A percentile compares a stretch with the other conserved stretches of the same genome.
Conservation (phyloP, 2,329 filamentous ascomycete genomes). For the Epicoccum sorghinum region DNA sequence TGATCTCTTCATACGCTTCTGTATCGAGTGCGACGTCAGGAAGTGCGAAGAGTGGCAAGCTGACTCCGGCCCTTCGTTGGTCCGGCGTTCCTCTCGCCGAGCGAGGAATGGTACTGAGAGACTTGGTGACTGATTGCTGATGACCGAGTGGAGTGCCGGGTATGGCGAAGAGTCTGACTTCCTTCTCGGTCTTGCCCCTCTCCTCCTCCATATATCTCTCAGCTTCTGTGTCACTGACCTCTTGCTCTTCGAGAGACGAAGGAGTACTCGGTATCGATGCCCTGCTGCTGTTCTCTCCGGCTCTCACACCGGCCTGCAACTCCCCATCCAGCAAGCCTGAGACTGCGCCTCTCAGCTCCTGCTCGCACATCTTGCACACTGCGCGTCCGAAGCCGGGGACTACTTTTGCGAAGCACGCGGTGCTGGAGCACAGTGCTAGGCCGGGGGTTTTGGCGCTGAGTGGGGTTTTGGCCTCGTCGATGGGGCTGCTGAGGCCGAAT, state of each 20-base stretch:
- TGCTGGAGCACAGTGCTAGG: background rate
- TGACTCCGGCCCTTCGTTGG: no score
- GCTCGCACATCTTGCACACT: background rate
- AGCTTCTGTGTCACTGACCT: background rate
- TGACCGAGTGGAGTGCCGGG: no score
- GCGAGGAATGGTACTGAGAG: no score
- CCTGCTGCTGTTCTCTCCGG: background rate
- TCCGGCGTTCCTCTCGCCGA: no score
- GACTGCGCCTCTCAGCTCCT: background rate
- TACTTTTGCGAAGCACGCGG: background rate
- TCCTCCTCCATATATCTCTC: background rate
- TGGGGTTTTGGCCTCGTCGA: background rate
- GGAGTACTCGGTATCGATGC: no score
- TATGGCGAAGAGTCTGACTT: no score
- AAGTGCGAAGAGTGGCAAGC: background rate
- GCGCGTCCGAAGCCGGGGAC: background rate
- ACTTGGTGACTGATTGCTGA: no score
- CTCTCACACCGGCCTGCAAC: background rate
- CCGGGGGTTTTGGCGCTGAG: slow-evolving; percentile 7
- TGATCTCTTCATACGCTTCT: background rate
- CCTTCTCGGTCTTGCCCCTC: no score
- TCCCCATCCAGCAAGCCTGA: background rate
- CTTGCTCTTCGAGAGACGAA: background rate
- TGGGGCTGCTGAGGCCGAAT: background rate
- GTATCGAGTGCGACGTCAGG: background rate